Percentiles rank a stretch among this genome's conserved stretches.
These are phyloP conservation scores for Cytospora piceae DNA, from an alignment of 2,329 filamentous ascomycete species.

Conservation along the genomic window DNA sequence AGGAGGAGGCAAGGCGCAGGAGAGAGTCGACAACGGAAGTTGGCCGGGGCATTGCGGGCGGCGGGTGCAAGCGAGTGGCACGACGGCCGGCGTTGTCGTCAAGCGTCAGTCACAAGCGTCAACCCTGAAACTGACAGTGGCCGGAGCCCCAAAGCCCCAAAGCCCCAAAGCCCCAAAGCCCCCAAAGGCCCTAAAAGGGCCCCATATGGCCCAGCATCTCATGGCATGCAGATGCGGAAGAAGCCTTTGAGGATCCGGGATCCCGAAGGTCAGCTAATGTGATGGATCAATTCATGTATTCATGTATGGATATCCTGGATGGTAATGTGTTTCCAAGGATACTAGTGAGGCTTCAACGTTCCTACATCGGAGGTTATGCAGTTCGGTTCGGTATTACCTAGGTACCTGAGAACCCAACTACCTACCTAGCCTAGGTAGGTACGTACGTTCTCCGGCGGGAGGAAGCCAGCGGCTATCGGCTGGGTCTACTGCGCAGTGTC, in stretches of 20 bases:
- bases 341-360: neutral
- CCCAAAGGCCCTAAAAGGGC: too few relatives aligned
- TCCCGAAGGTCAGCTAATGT: neutral
- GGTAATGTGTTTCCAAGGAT: neutral
- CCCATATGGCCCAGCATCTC: neutral
- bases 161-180: too few relatives aligned
- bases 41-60: conserved; percentile 2
- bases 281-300: too few relatives aligned
- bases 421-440: too few relatives aligned
- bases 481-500: conserved; percentile 1
- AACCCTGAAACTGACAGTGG: neutral
- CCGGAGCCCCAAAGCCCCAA: neutral
- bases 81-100: neutral
- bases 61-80: neutral
- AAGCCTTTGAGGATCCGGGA: neutral
- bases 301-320: neutral
- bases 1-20: neutral
- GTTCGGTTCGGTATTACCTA: neutral
- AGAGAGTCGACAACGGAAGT: neutral
- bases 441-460: neutral
- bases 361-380: neutral
- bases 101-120: conserved; percentile 3
- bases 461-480: neutral
- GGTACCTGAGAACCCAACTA: too few relatives aligned
- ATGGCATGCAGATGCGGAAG: neutral